Conservation (phyloP, 176 grass and related monocot species). For the maize (Zea mays) region Zm-B73-REFERENCE-NAM-5.0 NC_050098.1:129232001-129232500, state of each 20-base stretch:
- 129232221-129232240: neutral
- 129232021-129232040: constrained; percentile 99
- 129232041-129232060: constrained; percentile 51
- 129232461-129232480: neutral
- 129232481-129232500: neutral
- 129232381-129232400: neutral
- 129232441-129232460: neutral
- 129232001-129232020: constrained; percentile 86
- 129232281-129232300: neutral
- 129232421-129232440: neutral
- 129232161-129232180: neutral
- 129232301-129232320: neutral
- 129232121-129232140: neutral
- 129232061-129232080: neutral
- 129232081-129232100: neutral
- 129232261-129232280: neutral
- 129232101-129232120: neutral
- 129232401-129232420: neutral
- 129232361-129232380: neutral
- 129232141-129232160: neutral
- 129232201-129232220: neutral
- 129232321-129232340: neutral
- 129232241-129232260: neutral
- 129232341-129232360: neutral
- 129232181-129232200: neutral